phyloP scores from a whole-genome alignment of 192 early-diverging fungal genomes.

The Haplosporangium gracile region DNA sequence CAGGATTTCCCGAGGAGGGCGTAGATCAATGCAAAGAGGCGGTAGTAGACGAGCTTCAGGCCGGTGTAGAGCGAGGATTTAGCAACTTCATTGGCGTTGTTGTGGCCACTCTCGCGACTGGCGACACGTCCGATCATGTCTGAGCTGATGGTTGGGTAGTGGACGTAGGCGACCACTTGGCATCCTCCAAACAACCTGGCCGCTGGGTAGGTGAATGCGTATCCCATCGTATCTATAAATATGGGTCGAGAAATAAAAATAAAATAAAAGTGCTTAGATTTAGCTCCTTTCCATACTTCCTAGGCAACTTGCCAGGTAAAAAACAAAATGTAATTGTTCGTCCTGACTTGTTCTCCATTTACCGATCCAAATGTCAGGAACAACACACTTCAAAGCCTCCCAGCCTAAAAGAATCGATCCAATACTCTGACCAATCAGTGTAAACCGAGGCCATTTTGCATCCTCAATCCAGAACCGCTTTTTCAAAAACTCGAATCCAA shows the following conservation, averaged over 20 bases:
- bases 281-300: not conserved
- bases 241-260: not conserved
- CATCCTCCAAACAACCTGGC: constrained; percentile 69
- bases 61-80: constrained; percentile 66
- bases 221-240: constrained; percentile 90
- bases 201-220: constrained; percentile 93
- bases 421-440: constrained; percentile 88
- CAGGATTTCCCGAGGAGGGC: constrained; percentile 82
- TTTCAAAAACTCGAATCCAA: constrained; percentile 76
- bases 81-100: constrained; percentile 73
- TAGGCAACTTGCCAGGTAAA: not conserved
- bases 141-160: constrained; percentile 96
- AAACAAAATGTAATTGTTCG: not conserved
- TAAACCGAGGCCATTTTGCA: constrained; percentile 78
- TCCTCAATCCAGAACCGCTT: constrained; percentile 79
- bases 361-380: constrained; percentile 90
- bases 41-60: constrained; percentile 86
- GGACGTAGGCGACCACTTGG: constrained; percentile 87
- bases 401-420: constrained; percentile 81
- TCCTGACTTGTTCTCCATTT: not conserved
- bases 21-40: constrained; percentile 82
- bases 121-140: constrained; percentile 54
- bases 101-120: constrained; percentile 59
- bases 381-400: constrained; percentile 76
- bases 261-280: not conserved